Evolutionary conservation across 2,329 filamentous ascomycete genomes (phyloP).

Genomic region (Paecilomyces variotii): DNA sequence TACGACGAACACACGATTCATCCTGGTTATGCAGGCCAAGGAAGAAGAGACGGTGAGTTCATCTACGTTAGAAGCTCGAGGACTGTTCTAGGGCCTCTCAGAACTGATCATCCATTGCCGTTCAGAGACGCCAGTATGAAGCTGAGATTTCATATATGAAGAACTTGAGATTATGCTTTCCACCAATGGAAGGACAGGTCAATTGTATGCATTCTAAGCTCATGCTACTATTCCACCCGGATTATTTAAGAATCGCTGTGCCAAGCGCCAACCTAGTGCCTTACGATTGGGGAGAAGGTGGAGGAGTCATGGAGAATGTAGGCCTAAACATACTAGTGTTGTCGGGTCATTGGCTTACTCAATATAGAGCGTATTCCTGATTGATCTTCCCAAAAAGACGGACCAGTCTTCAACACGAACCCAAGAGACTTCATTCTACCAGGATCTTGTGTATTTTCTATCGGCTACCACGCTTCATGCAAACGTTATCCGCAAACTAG

Average conservation of each 20-base stretch:
- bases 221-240: conserved; percentile 72
- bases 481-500: conserved; percentile 58
- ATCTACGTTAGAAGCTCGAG: background rate
- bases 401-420: conserved; percentile 11
- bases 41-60: conserved; percentile 36
- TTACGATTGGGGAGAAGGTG: conserved; percentile 79
- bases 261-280: conserved; percentile 79
- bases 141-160: conserved; percentile 35
- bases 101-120: conserved; percentile 2
- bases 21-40: conserved; percentile 56
- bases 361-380: conserved; percentile 69
- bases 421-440: conserved; percentile 51
- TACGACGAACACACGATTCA: conserved; percentile 50
- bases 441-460: conserved; percentile 65
- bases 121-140: conserved; percentile 30
- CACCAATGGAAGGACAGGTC: conserved; percentile 62
- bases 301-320: conserved; percentile 70
- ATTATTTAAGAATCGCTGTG: conserved; percentile 69
- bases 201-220: conserved; percentile 91
- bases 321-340: conserved; percentile 13
- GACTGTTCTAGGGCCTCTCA: background rate
- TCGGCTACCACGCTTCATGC: conserved; percentile 57
- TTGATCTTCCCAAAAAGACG: conserved; percentile 64
- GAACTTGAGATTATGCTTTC: conserved; percentile 66
- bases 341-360: conserved; percentile 1